These are phyloP conservation scores for Hysterangium stoloniferum DNA, from an alignment of 768 basidiomycete genomes.

Conservation along the genomic window DNA sequence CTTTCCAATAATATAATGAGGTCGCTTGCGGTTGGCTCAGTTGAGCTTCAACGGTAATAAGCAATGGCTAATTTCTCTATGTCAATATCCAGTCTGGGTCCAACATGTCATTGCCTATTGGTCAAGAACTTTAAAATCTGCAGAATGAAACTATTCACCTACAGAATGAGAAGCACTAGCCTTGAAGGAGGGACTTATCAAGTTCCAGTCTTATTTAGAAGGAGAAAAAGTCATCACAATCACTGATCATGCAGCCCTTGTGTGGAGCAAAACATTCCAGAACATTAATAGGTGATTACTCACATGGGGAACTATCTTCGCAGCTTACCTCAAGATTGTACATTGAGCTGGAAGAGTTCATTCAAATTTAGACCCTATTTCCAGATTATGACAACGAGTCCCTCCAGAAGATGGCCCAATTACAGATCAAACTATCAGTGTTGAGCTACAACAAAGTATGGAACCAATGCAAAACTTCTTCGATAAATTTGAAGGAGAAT, in stretches of 20 bases:
- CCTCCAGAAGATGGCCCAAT: neutral
- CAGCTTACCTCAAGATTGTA: constrained; percentile 13
- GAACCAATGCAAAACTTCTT: too few species aligned
- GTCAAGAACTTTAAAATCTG: constrained; percentile 13
- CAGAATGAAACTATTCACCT: constrained; percentile 14
- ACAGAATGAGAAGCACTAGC: constrained; percentile 16
- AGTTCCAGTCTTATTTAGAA: constrained; percentile 16
- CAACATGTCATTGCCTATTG: constrained; percentile 15
- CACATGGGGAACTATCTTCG: constrained; percentile 8
- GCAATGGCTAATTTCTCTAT: too few species aligned
- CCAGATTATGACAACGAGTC: neutral
- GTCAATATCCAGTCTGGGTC: constrained; percentile 7
- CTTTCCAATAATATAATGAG: too few species aligned
- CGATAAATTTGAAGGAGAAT: too few species aligned
- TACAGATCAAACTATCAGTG: neutral
- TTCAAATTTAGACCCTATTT: constrained; percentile 15
- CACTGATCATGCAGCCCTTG: constrained; percentile 14
- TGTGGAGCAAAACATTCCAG: constrained; percentile 14
- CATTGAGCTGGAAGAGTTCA: constrained; percentile 14
- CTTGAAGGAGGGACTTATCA: constrained; percentile 14
- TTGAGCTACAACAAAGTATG: too few species aligned
- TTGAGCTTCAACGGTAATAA: too few species aligned
- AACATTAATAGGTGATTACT: constrained; percentile 13
- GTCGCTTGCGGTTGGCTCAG: too few species aligned
- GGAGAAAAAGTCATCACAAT: constrained; percentile 13